Percentiles rank a stretch among this genome's conserved stretches.
Evolutionary conservation across 306 rosid species (phyloP).

Genomic region (Fragaria nilgerrensis): DNA sequence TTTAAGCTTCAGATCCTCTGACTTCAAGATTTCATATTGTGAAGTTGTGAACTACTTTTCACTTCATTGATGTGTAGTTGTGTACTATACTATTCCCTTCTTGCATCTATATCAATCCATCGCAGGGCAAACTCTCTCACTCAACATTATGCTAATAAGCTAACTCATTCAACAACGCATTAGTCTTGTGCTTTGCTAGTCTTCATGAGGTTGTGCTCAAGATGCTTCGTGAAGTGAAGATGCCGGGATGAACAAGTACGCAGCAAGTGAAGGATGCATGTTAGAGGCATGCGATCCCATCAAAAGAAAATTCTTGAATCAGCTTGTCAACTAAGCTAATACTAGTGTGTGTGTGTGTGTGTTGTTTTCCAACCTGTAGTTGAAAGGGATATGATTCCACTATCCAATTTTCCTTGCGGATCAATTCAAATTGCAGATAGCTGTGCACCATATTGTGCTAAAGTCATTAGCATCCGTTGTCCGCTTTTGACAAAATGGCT

Average conservation of each 20-base stretch:
- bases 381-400: background rate
- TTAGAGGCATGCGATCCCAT: background rate
- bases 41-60: background rate
- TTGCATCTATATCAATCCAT: background rate
- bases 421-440: conserved; percentile 18
- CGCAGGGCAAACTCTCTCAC: background rate
- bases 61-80: background rate
- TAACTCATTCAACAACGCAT: background rate
- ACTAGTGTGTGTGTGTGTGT: too few relatives aligned
- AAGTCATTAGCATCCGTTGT: conserved; percentile 2
- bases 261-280: background rate
- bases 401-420: conserved; percentile 7
- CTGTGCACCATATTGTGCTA: conserved; percentile 29
- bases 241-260: background rate
- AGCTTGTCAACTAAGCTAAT: background rate
- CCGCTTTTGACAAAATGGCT: background rate
- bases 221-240: background rate
- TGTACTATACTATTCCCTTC: background rate
- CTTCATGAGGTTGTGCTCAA: background rate
- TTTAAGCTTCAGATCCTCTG: too few relatives aligned
- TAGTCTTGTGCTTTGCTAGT: background rate
- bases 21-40: background rate
- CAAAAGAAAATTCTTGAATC: background rate
- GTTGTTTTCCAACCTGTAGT: background rate
- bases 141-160: background rate